Percentiles rank a stretch among this genome's conserved stretches.
Conservation (phyloP, 176 grass and related monocot genomes). For the Aegilops umbellulata region DNA sequence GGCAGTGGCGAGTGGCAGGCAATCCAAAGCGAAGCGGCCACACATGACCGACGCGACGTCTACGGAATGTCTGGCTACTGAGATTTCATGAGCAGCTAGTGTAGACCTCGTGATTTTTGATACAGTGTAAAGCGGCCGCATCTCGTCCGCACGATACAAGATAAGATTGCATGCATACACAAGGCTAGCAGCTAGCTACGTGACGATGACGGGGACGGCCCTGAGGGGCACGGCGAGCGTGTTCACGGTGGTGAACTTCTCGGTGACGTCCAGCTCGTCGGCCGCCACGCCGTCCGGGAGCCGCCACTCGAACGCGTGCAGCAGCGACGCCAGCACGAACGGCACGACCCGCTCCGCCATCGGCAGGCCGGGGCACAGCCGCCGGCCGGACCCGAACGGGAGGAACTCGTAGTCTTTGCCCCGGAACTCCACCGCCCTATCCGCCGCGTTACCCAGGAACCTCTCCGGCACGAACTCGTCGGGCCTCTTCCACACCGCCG, state of each 20-base stretch:
- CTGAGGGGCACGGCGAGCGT: slow-evolving; percentile 8
- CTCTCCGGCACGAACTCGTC: neutral
- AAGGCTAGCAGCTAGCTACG: neutral
- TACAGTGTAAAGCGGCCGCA: no score
- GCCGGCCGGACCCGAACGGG: slow-evolving; percentile 33
- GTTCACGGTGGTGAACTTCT: neutral
- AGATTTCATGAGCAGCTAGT: no score
- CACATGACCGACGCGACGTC: no score
- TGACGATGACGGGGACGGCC: neutral
- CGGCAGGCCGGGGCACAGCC: slow-evolving; percentile 30
- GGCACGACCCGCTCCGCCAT: slow-evolving; percentile 16
- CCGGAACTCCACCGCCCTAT: neutral
- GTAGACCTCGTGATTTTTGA: no score
- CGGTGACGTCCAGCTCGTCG: slow-evolving; percentile 6
- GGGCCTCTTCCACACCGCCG: neutral
- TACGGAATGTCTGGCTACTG: no score
- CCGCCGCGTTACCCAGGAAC: neutral
- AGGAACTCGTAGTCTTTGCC: neutral
- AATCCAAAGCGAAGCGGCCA: no score
- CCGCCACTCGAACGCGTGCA: slow-evolving; percentile 30
- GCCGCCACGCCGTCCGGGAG: slow-evolving; percentile 12
- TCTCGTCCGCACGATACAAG: no score
- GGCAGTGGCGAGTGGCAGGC: no score
- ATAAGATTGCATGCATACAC: neutral
- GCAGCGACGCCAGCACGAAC: slow-evolving; percentile 10